Evolutionary conservation across 257 asterid genomes (phyloP), one percentile per base, ranked within the genome.

Genomic region (Jasminum sambac): DNA sequence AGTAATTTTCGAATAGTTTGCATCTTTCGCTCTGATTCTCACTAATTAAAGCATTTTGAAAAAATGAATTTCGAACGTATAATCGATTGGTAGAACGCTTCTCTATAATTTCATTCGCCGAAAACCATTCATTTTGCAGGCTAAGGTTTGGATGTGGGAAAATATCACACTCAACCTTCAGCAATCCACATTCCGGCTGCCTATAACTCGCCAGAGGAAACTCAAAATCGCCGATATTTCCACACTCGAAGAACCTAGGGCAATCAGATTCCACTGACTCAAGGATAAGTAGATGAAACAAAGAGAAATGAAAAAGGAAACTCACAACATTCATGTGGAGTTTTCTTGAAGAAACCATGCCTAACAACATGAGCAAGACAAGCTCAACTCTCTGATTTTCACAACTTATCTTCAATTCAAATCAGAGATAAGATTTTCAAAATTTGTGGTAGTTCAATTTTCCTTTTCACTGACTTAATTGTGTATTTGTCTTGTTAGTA

Each of bases 171-270:
- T 69, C 26, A 42, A 84, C 64, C 39, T 34, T 7, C 75, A 77
- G 72, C 44, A 84, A 50, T 8, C 90, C 89, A 17, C 90, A 88
- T 1, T 30, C 46, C 0, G 73, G 65, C 9, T 19, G 37, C 0
- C 34, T 0, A 3, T 4, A 1, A 19, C 19, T 2, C 5, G 79
- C 4, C 55, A 79, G 70, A 3, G 95, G 88, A 19, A 78, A 81
- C 13, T 23, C 42, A 5, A 87, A 43, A 48, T 26, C 1, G 34
- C 70, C 66, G 5, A 83, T 34, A 5, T 59, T 4, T 57, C 80
- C 77, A 68, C 96, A 83, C 11, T 0, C 0, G 46, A 81, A 81
- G 6, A 81, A 78, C 2, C 19, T 11, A 4, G 46, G 79, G 76
- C 88, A 84, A 0, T 8, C 26, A 2, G 82, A 79, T 59, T 40